phyloP scores from a whole-genome alignment of 2,329 filamentous ascomycete genomes.

The Ambrosiella xylebori region DNA sequence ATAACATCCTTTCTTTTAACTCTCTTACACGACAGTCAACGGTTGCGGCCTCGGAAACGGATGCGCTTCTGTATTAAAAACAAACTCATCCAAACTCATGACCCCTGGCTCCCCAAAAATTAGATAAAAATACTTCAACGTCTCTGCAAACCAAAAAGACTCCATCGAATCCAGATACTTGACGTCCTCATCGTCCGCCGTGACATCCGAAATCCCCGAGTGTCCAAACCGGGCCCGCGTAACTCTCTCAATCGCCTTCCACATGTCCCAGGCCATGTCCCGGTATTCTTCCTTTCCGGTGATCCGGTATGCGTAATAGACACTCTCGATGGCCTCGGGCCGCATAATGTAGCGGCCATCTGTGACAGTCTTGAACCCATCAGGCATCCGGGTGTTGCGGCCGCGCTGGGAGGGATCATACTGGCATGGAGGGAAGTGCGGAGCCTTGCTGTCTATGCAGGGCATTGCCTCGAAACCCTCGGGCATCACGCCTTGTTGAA shows the following conservation, averaged over 20 bases:
- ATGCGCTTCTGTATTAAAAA: constrained; percentile 39
- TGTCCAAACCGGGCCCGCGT: constrained; percentile 32
- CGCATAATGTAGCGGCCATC: constrained; percentile 33
- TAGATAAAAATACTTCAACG: constrained; percentile 58
- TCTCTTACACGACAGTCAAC: no score
- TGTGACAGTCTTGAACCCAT: constrained; percentile 44
- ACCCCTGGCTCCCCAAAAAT: constrained; percentile 49
- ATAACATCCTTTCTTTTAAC: neutral
- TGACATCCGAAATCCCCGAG: constrained; percentile 26
- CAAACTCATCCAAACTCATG: constrained; percentile 50
- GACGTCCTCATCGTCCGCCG: constrained; percentile 19
- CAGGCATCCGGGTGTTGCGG: constrained; percentile 22
- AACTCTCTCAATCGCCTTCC: constrained; percentile 26
- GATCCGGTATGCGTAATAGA: constrained; percentile 36
- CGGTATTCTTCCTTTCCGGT: constrained; percentile 30
- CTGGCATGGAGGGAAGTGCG: constrained; percentile 16
- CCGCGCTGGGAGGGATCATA: constrained; percentile 17
- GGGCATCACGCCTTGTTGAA: constrained; percentile 41
- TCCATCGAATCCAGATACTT: constrained; percentile 45
- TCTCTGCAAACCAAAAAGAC: constrained; percentile 58
- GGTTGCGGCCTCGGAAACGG: constrained; percentile 21
- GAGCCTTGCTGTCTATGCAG: constrained; percentile 23
- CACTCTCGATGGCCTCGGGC: constrained; percentile 34
- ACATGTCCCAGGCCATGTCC: constrained; percentile 37
- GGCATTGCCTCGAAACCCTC: constrained; percentile 32